Evolutionary conservation across 176 grass and related monocot genomes (phyloP).

Genomic region (Ampelocalamus luodianensis): DNA sequence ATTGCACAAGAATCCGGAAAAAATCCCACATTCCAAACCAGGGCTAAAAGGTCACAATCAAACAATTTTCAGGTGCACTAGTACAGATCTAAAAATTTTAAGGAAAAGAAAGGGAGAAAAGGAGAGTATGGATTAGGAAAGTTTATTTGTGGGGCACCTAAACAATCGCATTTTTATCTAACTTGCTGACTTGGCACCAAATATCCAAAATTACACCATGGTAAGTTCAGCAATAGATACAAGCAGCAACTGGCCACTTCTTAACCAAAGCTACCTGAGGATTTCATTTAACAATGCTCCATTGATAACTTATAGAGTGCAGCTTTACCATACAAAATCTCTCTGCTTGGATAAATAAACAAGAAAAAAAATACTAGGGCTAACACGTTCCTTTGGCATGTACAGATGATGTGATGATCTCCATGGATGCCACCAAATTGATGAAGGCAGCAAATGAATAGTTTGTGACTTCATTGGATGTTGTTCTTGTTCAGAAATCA

Average conservation of each 20-base stretch:
- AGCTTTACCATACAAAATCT: neutral
- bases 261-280: neutral
- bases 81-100: neutral
- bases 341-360: constrained; percentile 45
- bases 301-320: neutral
- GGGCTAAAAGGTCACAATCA: neutral
- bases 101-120: neutral
- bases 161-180: constrained; percentile 30
- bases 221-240: neutral
- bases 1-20: too few relatives aligned
- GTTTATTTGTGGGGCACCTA: neutral
- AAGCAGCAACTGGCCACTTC: neutral
- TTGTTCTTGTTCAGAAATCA: constrained; percentile 29
- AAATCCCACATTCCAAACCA: too few relatives aligned
- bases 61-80: neutral
- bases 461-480: neutral
- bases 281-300: neutral
- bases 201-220: neutral
- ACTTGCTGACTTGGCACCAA: neutral
- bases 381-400: constrained; percentile 25
- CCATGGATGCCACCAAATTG: constrained; percentile 8
- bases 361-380: neutral
- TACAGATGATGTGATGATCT: constrained; percentile 37
- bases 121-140: neutral
- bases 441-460: constrained; percentile 9